phyloP scores from a whole-genome alignment of 176 grass and related monocot genomes.

The Avena eriantha region DNA sequence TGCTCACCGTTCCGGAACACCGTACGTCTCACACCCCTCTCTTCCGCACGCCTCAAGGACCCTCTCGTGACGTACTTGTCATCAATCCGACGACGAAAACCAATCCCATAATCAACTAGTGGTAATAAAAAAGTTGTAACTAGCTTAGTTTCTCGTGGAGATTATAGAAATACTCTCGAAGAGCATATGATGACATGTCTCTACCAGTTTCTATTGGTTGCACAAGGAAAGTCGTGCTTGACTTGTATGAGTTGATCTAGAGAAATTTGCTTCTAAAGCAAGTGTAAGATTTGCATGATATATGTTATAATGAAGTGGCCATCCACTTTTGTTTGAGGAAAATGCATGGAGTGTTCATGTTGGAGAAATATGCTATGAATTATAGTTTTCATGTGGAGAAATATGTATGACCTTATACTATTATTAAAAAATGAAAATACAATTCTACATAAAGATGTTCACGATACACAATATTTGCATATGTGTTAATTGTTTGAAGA shows the following conservation, averaged over 20 bases:
- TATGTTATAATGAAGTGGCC: neutral
- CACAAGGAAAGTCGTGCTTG: neutral
- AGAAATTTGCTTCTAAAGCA: neutral
- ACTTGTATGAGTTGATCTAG: neutral
- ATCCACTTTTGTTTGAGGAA: neutral
- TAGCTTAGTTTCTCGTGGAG: no score
- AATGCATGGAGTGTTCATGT: neutral
- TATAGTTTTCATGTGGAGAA: neutral
- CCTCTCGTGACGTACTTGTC: no score
- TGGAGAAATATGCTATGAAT: neutral
- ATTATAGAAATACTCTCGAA: no score
- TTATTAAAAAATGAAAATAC: neutral
- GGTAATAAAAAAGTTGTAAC: no score
- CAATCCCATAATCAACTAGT: no score
- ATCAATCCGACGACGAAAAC: no score
- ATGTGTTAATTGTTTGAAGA: neutral
- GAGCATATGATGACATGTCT: no score
- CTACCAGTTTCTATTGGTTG: neutral
- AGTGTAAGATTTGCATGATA: neutral
- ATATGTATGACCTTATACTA: neutral
- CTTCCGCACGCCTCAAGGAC: no score
- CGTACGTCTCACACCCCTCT: no score
- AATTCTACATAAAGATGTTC: neutral
- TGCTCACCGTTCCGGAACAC: no score
- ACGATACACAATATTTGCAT: neutral